A percentile compares a stretch with the other conserved stretches of the same genome.
Evolutionary conservation across 2,329 filamentous ascomycete genomes (phyloP).

Genomic region (Lachnellula subtilissima): DNA sequence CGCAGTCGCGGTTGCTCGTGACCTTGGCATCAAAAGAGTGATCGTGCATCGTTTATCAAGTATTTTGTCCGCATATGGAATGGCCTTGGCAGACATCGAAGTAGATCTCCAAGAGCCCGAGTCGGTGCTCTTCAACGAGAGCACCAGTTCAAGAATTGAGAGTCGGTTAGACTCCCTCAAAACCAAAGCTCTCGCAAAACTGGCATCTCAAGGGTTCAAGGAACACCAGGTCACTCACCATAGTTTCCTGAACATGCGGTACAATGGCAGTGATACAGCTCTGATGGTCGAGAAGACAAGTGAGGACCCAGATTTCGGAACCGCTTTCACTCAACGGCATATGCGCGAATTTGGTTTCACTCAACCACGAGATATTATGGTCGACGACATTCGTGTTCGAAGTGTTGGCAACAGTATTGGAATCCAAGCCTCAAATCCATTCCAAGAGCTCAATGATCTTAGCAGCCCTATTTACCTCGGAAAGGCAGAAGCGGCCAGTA

Average conservation of each 20-base stretch:
- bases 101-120: not conserved
- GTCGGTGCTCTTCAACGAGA: not conserved
- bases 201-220: constrained; percentile 66
- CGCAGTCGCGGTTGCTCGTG: constrained; percentile 74
- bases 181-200: not conserved
- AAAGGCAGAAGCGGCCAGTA: not conserved
- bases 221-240: constrained; percentile 72
- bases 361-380: constrained; percentile 72
- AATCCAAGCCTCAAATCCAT: not conserved
- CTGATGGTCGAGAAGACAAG: constrained; percentile 75
- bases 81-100: constrained; percentile 86
- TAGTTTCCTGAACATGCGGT: constrained; percentile 88
- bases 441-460: not conserved
- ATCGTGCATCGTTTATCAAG: constrained; percentile 82
- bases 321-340: constrained; percentile 78
- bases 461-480: not conserved
- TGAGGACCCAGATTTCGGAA: constrained; percentile 59
- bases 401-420: constrained; percentile 56
- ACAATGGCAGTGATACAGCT: constrained; percentile 80
- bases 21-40: constrained; percentile 77
- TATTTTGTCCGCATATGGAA: constrained; percentile 83
- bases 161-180: not conserved
- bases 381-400: constrained; percentile 80
- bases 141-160: not conserved
- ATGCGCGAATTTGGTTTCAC: constrained; percentile 89